Conservation (phyloP, 768 basidiomycete genomes). For the Boletales sp. region DNA sequence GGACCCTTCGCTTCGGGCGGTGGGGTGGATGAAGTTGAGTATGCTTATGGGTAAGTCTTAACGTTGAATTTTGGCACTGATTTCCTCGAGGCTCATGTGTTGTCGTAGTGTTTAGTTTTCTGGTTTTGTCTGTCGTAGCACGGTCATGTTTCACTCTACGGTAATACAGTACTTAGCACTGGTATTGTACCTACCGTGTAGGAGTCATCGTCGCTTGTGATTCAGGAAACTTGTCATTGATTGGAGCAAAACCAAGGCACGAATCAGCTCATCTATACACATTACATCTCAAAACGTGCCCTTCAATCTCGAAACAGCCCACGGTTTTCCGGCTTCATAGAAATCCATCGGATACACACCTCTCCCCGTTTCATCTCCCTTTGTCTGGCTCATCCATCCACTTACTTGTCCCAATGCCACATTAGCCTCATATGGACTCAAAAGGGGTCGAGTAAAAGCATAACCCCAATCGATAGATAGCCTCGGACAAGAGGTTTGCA, state of each 20-base stretch:
- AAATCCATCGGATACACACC: constrained; percentile 93
- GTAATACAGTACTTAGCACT: too few species aligned
- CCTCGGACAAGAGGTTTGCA: constrained; percentile 96
- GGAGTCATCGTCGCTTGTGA: too few species aligned
- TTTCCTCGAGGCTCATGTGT: constrained; percentile 7
- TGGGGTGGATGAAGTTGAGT: constrained; percentile 88
- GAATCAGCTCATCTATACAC: background rate
- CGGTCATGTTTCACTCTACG: too few species aligned
- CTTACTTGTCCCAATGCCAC: constrained; percentile 67
- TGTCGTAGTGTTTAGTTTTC: constrained; percentile 20
- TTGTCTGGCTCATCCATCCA: constrained; percentile 60
- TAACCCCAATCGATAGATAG: constrained; percentile 99
- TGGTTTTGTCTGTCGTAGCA: too few species aligned
- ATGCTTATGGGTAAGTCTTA: constrained; percentile 71
- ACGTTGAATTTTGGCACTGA: background rate
- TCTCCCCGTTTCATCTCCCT: constrained; percentile 15
- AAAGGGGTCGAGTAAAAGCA: constrained; percentile 82
- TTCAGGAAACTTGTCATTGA: too few species aligned
- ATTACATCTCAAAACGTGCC: constrained; percentile 38
- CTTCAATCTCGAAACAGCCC: constrained; percentile 64
- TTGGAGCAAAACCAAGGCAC: background rate
- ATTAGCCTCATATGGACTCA: constrained; percentile 91
- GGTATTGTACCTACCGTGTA: too few species aligned
- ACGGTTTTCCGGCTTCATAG: constrained; percentile 76
- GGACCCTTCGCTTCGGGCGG: constrained; percentile 75